Evolutionary conservation across 2,329 filamentous ascomycete genomes (phyloP).

Genomic region (Botrytis elliptica): DNA sequence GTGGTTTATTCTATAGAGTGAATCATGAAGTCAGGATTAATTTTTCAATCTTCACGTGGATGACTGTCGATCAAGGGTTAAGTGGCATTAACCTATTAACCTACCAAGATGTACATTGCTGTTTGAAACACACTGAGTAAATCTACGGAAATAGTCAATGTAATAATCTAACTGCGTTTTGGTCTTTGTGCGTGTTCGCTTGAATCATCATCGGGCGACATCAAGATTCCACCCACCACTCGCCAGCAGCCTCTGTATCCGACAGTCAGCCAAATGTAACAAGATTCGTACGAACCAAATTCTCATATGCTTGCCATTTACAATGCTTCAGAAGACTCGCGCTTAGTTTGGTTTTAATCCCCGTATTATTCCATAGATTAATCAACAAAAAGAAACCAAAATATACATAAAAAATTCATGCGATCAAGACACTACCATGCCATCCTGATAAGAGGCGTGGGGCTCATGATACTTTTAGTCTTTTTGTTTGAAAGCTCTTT

Average conservation of each 20-base stretch:
- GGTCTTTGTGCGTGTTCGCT: neutral
- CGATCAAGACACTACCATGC: neutral
- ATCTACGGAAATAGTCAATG: neutral
- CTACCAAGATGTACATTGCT: neutral
- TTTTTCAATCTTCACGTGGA: neutral
- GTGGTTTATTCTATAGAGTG: neutral
- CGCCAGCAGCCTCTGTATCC: neutral
- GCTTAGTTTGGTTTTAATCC: accelerated
- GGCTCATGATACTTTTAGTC: neutral
- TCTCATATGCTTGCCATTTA: neutral
- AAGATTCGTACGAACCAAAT: neutral
- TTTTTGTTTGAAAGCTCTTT: neutral
- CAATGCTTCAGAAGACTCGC: neutral
- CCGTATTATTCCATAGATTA: too few relatives aligned
- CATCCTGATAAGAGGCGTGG: accelerated
- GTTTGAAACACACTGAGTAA: neutral
- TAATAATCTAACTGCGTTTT: neutral
- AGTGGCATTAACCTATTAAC: neutral
- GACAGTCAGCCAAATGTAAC: neutral
- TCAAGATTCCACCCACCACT: neutral
- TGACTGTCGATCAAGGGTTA: accelerated
- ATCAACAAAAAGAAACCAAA: neutral
- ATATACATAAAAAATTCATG: too few relatives aligned
- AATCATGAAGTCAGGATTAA: neutral
- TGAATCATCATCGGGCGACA: neutral